These are phyloP conservation scores for Yamadazyma kanchanaburiensis DNA, from an alignment of 1,139 yeast genomes.

Conservation along the genomic window DNA sequence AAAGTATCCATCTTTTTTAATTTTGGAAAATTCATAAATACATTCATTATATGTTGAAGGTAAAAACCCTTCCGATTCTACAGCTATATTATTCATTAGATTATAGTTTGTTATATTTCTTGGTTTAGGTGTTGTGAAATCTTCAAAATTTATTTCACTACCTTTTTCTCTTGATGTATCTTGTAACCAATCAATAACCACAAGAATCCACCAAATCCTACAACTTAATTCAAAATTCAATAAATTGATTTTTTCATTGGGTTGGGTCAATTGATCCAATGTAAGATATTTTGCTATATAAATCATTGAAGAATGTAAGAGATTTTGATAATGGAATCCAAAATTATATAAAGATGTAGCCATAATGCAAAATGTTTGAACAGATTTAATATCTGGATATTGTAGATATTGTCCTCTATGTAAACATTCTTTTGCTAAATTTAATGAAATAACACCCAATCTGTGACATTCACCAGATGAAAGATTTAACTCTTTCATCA, in stretches of 20 bases:
- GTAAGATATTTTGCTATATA: constrained; percentile 24
- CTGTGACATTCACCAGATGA: constrained; percentile 17
- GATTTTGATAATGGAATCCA: constrained; percentile 26
- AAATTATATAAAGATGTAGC: constrained; percentile 24
- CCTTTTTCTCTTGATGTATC: constrained; percentile 17
- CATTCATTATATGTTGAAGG: constrained; percentile 12
- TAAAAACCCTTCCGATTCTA: constrained; percentile 9
- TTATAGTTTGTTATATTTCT: constrained; percentile 14
- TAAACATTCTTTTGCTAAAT: constrained; percentile 28
- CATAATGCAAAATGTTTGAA: constrained; percentile 26
- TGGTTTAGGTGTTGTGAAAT: constrained; percentile 24
- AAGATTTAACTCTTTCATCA: constrained; percentile 16
- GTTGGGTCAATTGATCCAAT: constrained; percentile 14
- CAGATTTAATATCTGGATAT: constrained; percentile 20
- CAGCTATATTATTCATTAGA: constrained; percentile 7
- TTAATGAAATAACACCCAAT: constrained; percentile 22
- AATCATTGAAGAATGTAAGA: constrained; percentile 18
- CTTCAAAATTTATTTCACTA: constrained; percentile 15
- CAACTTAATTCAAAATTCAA: constrained; percentile 22
- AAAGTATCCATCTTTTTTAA: constrained; percentile 9
- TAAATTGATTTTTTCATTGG: constrained; percentile 8
- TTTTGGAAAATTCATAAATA: constrained; percentile 9
- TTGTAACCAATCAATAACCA: constrained; percentile 32
- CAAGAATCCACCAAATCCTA: constrained; percentile 30
- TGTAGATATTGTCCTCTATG: constrained; percentile 29